phyloP scores from a whole-genome alignment of 768 basidiomycete genomes.

The Kwoniella shandongensis region DNA sequence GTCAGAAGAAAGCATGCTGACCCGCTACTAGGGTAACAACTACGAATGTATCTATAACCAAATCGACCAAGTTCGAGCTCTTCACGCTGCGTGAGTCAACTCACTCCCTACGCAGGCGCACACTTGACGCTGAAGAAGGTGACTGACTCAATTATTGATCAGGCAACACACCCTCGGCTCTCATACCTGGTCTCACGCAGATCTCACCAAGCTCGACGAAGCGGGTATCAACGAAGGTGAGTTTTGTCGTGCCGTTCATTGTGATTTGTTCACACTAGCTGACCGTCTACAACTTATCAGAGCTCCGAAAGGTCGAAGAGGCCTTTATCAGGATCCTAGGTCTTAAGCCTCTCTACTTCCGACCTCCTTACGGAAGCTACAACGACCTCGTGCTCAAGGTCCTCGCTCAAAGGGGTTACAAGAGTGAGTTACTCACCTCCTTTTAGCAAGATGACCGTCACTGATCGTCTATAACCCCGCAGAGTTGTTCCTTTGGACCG shows the following conservation, averaged over 20 bases:
- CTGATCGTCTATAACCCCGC: background rate
- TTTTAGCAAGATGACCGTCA: background rate
- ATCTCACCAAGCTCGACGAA: constrained; percentile 42
- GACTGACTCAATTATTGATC: too few relatives aligned
- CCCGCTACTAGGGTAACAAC: constrained; percentile 43
- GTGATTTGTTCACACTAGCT: background rate
- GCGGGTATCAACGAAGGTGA: constrained; percentile 36
- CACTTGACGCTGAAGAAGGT: background rate
- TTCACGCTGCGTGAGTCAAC: constrained; percentile 31
- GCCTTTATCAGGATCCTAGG: constrained; percentile 52
- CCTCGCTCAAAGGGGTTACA: constrained; percentile 48
- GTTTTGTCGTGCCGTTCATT: constrained; percentile 12
- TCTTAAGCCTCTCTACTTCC: constrained; percentile 48
- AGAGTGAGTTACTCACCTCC: constrained; percentile 30
- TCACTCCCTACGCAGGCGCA: background rate
- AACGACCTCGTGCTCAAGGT: constrained; percentile 49
- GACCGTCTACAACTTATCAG: constrained; percentile 18
- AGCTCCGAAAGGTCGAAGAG: constrained; percentile 44
- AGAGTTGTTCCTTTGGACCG: constrained; percentile 48
- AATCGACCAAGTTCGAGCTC: constrained; percentile 40
- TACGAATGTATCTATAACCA: constrained; percentile 52
- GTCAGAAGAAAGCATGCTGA: constrained; percentile 2
- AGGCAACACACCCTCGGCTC: constrained; percentile 50
- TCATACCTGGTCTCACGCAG: constrained; percentile 51
- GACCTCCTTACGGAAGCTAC: constrained; percentile 50